Base-by-base conservation (phyloP, 352 stramenopile genomes). In the Pythium grandisporangium region DNA sequence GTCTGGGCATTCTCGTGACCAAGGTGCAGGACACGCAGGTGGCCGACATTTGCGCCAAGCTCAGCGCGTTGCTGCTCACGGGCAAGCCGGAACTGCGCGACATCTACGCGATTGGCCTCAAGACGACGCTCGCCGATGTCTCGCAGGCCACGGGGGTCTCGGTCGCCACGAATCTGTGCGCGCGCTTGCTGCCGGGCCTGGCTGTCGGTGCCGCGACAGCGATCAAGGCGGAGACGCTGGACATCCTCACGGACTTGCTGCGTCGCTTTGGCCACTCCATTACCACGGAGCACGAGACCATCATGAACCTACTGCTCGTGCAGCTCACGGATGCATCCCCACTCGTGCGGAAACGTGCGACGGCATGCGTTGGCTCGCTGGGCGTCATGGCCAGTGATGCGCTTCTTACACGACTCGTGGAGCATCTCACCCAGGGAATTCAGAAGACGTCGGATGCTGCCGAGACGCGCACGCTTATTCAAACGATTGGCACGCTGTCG, bases 61-160 rank as follows among this genome's bases (percentile, higher is more conserved):
- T 99, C 12, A 95, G 87, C 37, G 90, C 96, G 45, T 78, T 99
- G 37, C 96, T 99, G 33, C 68, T 99, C 30, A 92, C 97, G 49
- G 84, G 84, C 26, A 98, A 98, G 61, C 67, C 74, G 14, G 96
- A 98, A 63, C 73, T 99, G 14, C 77, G 96, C 24, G 96, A 99
- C 68, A 98, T 99, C 23, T 99, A 99, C 62, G 90, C 94, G 7
- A 99, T 99, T 64, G 96, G 96, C 16, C 70, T 99, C 7, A 98
- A 98, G 67, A 99, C 95, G 7, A 87, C 98, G 60, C 76, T 98
- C 14, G 70, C 82, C 2, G 89, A 97, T 23, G 92, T 99, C 27
- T 96, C 95, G n/a, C 62, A 84, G 12, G 55, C 61, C 11, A 97
- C 95, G 33, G 95, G 94, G 13, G 71, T 89, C 22, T 59, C 70